Conservation (phyloP, 2,329 filamentous ascomycete species). For the Aspergillus ochraceus region DNA sequence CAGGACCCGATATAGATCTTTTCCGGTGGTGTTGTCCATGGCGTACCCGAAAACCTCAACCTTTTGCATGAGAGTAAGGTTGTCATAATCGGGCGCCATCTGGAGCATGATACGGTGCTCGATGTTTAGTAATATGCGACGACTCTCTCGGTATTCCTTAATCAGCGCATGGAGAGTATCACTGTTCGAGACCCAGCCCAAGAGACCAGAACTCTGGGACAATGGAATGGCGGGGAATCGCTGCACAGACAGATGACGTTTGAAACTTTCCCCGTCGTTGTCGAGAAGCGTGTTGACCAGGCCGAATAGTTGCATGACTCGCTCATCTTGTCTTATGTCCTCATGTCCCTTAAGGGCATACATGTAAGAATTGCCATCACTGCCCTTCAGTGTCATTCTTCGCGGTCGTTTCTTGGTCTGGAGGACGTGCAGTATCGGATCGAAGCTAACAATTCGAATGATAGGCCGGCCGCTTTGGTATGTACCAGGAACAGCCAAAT, state of each 20-base stretch:
- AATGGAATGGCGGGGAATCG: conserved; percentile 95
- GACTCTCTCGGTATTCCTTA: conserved; percentile 92
- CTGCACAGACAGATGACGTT: conserved; percentile 94
- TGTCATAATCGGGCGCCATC: conserved; percentile 99
- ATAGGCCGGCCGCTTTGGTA: conserved; percentile 80
- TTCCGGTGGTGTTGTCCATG: conserved; percentile 97
- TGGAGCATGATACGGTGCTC: conserved; percentile 99
- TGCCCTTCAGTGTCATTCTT: conserved; percentile 83
- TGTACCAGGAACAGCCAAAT: conserved; percentile 92
- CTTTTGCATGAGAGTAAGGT: conserved; percentile 98
- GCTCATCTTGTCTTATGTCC: conserved; percentile 97
- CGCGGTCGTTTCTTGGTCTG: conserved; percentile 95
- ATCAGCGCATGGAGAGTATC: conserved; percentile 97
- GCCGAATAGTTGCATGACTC: conserved; percentile 99
- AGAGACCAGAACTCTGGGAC: conserved; percentile 90
- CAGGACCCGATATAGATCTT: conserved; percentile 94
- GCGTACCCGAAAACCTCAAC: conserved; percentile 99
- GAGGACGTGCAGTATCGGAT: conserved; percentile 86
- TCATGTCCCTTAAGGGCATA: conserved; percentile 98
- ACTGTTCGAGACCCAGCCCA: conserved; percentile 97
- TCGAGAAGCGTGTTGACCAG: conserved; percentile 93
- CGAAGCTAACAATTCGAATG: conserved; percentile 84
- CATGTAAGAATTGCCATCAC: conserved; percentile 82
- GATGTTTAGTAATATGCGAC: conserved; percentile 97
- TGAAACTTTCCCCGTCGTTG: conserved; percentile 94